phyloP scores from a whole-genome alignment of 805 yeast species.

The Yamadazyma paraphyllophila region DNA sequence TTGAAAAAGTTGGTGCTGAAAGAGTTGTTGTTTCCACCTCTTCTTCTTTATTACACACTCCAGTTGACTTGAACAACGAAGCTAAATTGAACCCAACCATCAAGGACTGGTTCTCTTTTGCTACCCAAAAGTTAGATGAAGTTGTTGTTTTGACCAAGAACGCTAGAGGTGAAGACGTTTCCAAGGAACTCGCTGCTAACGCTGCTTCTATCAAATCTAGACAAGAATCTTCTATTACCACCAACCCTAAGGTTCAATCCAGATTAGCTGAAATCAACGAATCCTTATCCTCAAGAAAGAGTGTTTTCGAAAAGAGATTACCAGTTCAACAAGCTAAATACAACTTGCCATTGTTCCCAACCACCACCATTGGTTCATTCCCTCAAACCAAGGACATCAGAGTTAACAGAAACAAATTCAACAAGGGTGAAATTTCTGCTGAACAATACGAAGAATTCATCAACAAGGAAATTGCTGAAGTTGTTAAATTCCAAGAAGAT shows the following conservation, averaged over 20 bases:
- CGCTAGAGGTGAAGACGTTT: slow-evolving; percentile 77
- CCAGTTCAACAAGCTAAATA: slow-evolving; percentile 81
- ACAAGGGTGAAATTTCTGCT: slow-evolving; percentile 93
- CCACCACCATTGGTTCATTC: slow-evolving; percentile 99
- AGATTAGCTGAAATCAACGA: slow-evolving; percentile 78
- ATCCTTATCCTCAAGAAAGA: slow-evolving; percentile 76
- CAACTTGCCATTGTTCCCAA: slow-evolving; percentile 98
- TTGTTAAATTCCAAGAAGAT: slow-evolving; percentile 98
- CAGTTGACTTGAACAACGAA: slow-evolving; percentile 93
- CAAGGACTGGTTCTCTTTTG: slow-evolving; percentile 98
- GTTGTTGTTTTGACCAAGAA: slow-evolving; percentile 89
- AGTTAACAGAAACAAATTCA: slow-evolving; percentile 95
- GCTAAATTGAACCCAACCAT: slow-evolving; percentile 84
- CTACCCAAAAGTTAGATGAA: slow-evolving; percentile 92
- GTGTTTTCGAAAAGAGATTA: slow-evolving; percentile 85
- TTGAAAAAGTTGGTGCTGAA: slow-evolving; percentile 79
- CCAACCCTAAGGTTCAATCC: slow-evolving; percentile 84
- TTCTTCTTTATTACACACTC: slow-evolving; percentile 96
- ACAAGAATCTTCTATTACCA: slow-evolving; percentile 82
- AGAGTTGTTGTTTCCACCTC: slow-evolving; percentile 91
- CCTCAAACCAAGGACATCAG: slow-evolving; percentile 99
- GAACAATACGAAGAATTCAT: slow-evolving; percentile 96
- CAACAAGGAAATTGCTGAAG: slow-evolving; percentile 92
- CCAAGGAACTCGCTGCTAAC: slow-evolving; percentile 78
- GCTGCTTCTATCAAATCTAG: slow-evolving; percentile 84